These are phyloP conservation scores for Colletotrichum sp. DNA, from an alignment of 2,329 filamentous ascomycete species.

Conservation along the genomic window DNA sequence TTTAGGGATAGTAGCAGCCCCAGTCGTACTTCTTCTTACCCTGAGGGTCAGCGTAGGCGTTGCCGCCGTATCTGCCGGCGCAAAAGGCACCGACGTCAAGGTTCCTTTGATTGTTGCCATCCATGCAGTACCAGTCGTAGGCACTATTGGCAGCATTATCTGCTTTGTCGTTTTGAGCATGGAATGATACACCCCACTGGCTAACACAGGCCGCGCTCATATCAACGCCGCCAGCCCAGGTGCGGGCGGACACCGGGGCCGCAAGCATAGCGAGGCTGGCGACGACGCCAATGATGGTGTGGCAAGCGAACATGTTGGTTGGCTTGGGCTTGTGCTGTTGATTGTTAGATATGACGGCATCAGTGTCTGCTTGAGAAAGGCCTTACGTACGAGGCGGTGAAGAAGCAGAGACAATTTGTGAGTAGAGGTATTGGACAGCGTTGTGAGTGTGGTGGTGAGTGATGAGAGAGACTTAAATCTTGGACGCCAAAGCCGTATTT, in stretches of 20 bases:
- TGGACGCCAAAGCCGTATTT: neutral
- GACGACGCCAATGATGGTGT: neutral
- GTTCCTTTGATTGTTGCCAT: neutral
- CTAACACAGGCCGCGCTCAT: neutral
- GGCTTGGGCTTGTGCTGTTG: neutral
- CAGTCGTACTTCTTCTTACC: neutral
- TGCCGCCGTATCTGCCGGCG: neutral
- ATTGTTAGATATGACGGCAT: neutral
- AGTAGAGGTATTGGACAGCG: neutral
- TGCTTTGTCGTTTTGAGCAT: neutral
- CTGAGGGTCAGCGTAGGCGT: neutral
- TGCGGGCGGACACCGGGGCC: neutral
- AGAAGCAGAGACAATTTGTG: neutral
- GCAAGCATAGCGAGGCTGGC: neutral
- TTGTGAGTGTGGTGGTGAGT: neutral
- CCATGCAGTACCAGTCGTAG: neutral
- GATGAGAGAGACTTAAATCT: neutral
- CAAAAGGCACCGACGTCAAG: neutral
- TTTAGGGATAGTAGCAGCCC: neutral
- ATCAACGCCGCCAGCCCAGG: neutral
- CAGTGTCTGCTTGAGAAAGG: neutral
- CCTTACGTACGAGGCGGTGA: neutral
- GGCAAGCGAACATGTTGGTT: neutral
- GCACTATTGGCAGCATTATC: neutral
- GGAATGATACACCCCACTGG: neutral